These are phyloP conservation scores for Arabis alpina DNA, from an alignment of 345 rosid genomes.

Conservation along the genomic window DNA sequence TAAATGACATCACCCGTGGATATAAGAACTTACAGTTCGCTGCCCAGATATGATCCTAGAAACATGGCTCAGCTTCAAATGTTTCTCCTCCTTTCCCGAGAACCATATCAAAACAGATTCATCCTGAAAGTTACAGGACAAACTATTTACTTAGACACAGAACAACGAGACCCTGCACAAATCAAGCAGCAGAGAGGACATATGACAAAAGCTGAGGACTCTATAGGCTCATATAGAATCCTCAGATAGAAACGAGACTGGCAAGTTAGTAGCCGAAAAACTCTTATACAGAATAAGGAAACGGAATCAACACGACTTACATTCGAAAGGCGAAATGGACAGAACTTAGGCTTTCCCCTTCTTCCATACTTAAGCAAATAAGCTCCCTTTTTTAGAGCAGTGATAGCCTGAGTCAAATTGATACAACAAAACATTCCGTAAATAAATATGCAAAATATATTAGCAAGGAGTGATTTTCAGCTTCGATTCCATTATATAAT, in stretches of 20 bases:
- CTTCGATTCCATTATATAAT: slow-evolving; percentile 5
- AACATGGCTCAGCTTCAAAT: slow-evolving; percentile 84
- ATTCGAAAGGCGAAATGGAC: slow-evolving; percentile 96
- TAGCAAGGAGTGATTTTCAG: slow-evolving; percentile 3
- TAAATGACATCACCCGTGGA: slow-evolving; percentile 11
- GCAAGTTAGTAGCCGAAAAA: background rate
- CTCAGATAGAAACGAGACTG: background rate
- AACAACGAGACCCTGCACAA: slow-evolving; percentile 13
- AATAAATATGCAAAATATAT: background rate
- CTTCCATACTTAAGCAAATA: no score
- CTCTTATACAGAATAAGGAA: background rate
- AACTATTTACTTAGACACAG: slow-evolving; percentile 7
- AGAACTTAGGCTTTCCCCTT: no score
- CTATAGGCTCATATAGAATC: background rate
- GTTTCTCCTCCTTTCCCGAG: slow-evolving; percentile 92
- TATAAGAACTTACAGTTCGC: slow-evolving; percentile 81
- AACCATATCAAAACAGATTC: slow-evolving; percentile 97
- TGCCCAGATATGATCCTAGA: slow-evolving; percentile 95
- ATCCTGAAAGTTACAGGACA: slow-evolving; percentile 60
- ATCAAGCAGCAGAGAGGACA: slow-evolving; percentile 15
- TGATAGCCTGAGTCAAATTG: slow-evolving; percentile 76
- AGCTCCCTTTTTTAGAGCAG: no score
- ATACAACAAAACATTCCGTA: slow-evolving; percentile 3
- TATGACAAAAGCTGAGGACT: slow-evolving; percentile 11
- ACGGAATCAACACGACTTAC: slow-evolving; percentile 52